phyloP scores from a whole-genome alignment of 1,284 basidiomycete genomes.

The Irpex sp. region DNA sequence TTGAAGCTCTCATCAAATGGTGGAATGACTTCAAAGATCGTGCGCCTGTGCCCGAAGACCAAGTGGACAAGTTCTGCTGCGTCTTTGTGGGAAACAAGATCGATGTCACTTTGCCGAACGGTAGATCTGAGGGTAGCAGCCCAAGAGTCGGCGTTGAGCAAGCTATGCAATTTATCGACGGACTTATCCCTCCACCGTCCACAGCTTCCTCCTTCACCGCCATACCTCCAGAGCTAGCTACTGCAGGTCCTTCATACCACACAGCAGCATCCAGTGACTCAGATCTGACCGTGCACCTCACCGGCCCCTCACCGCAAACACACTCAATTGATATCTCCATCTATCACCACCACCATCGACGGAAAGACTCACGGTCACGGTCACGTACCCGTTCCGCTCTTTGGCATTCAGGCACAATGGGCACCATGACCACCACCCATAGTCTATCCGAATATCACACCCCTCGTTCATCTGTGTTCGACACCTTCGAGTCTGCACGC shows the following conservation, averaged over 20 bases:
- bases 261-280: slow-evolving; percentile 18
- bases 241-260: slow-evolving; percentile 13
- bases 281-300: slow-evolving; percentile 14
- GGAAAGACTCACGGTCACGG: slow-evolving; percentile 32
- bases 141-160: slow-evolving; percentile 31
- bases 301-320: slow-evolving; percentile 23
- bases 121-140: neutral
- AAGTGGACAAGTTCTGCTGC: slow-evolving; percentile 62
- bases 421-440: slow-evolving; percentile 49
- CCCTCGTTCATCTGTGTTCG: slow-evolving; percentile 66
- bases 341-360: slow-evolving; percentile 22
- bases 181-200: slow-evolving; percentile 48
- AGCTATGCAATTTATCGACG: slow-evolving; percentile 45
- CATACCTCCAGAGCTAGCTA: slow-evolving; percentile 19
- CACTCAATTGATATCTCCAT: slow-evolving; percentile 29
- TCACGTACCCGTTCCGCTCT: slow-evolving; percentile 39
- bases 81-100: slow-evolving; percentile 80
- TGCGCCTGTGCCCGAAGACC: slow-evolving; percentile 63
- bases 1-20: slow-evolving; percentile 64
- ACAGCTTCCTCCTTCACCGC: slow-evolving; percentile 27
- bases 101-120: slow-evolving; percentile 39
- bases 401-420: slow-evolving; percentile 47
- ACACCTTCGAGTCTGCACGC: slow-evolving; percentile 46
- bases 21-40: slow-evolving; percentile 69
- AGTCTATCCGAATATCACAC: slow-evolving; percentile 63